phyloP scores from a whole-genome alignment of 2,329 filamentous ascomycete species.

The Colletotrichum sp. region DNA sequence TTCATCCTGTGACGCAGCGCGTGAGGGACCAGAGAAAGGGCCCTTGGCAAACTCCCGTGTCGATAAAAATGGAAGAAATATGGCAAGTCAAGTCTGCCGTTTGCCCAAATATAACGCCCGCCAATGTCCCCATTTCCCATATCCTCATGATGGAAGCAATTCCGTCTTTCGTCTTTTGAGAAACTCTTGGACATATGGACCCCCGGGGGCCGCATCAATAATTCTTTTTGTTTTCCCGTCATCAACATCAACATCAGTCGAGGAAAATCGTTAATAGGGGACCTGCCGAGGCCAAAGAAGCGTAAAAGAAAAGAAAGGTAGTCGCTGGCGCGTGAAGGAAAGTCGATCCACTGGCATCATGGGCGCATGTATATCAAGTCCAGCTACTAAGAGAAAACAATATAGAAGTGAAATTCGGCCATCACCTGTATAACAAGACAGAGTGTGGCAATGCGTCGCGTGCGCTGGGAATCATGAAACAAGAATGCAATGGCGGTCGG shows the following conservation, averaged over 20 bases:
- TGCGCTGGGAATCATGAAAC: slow-evolving; percentile 23
- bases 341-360: slow-evolving; percentile 19
- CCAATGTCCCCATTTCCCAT: slow-evolving; percentile 5
- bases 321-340: slow-evolving; percentile 8
- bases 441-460: slow-evolving; percentile 10
- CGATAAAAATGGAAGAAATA: background rate
- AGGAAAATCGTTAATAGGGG: slow-evolving; percentile 5
- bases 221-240: slow-evolving; percentile 15
- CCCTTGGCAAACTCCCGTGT: background rate
- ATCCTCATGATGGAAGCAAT: slow-evolving; percentile 15
- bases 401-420: slow-evolving; percentile 13
- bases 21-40: background rate
- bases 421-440: slow-evolving; percentile 7
- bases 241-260: slow-evolving; percentile 10
- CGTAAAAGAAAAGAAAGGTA: background rate
- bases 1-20: no score
- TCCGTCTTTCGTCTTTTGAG: slow-evolving; percentile 18
- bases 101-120: slow-evolving; percentile 11
- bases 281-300: slow-evolving; percentile 1
- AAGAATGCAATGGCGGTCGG: slow-evolving; percentile 15
- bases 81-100: background rate
- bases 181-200: slow-evolving; percentile 8
- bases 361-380: slow-evolving; percentile 15
- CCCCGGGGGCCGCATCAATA: slow-evolving; percentile 15
- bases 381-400: slow-evolving; percentile 21